Percentiles rank a stretch among this genome's conserved stretches.
Conservation (phyloP, 2,329 filamentous ascomycete genomes). For the Rutstroemia sp. region DNA sequence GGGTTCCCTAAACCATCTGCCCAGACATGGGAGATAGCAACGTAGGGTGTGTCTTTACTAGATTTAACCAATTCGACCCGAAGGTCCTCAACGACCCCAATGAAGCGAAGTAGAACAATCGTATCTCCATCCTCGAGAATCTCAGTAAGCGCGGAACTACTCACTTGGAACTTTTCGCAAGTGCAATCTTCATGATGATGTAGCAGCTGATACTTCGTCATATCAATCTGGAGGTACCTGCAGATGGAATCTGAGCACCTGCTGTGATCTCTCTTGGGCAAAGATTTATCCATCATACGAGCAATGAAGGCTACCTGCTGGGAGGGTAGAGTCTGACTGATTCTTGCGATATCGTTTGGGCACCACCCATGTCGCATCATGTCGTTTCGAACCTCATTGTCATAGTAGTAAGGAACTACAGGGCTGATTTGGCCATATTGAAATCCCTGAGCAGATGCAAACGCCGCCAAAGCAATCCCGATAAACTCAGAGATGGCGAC, state of each 20-base stretch:
- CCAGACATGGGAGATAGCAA: conserved; percentile 23
- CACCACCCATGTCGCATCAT: conserved; percentile 31
- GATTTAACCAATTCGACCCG: conserved; percentile 21
- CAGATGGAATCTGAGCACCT: conserved; percentile 25
- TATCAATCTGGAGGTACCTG: conserved; percentile 28
- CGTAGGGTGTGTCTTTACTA: conserved; percentile 8
- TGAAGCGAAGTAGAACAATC: conserved; percentile 14
- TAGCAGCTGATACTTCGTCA: conserved; percentile 22
- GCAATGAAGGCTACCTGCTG: conserved; percentile 22
- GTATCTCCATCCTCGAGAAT: conserved; percentile 17
- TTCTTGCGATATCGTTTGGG: conserved; percentile 25
- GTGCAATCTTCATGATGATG: conserved; percentile 20
- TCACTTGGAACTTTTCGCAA: conserved; percentile 15
- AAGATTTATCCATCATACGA: conserved; percentile 20
- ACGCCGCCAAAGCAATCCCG: conserved; percentile 1
- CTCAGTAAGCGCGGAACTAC: neutral
- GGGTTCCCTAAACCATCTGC: conserved; percentile 33
- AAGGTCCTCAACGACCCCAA: conserved; percentile 13
- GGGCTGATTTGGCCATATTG: neutral
- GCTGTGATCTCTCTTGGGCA: conserved; percentile 25
- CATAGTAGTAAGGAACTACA: conserved; percentile 3
- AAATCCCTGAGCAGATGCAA: neutral
- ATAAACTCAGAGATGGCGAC: conserved; percentile 26
- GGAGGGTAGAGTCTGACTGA: conserved; percentile 6
- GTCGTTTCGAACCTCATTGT: conserved; percentile 17